phyloP scores from a whole-genome alignment of 768 basidiomycete species.

The Boletus subparvulus region DNA sequence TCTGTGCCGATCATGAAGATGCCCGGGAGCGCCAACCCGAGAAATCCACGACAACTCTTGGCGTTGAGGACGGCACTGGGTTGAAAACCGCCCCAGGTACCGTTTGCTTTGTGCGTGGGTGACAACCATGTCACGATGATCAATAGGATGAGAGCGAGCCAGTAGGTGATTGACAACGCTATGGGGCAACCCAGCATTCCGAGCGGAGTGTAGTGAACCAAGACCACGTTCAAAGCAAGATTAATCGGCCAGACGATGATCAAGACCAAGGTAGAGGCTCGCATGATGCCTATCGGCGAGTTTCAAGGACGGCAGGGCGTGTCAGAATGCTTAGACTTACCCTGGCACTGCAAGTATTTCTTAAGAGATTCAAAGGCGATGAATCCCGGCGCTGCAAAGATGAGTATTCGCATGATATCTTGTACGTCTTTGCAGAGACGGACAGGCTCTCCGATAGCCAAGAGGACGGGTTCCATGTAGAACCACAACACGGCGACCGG shows the following conservation, averaged over 20 bases:
- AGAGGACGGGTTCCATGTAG: conserved; percentile 60
- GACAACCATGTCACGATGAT: conserved; percentile 50
- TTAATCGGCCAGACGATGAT: conserved; percentile 67
- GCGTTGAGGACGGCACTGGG: conserved; percentile 44
- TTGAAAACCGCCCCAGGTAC: conserved; percentile 64
- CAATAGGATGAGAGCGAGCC: conserved; percentile 62
- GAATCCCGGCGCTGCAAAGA: conserved; percentile 68
- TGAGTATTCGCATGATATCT: conserved; percentile 60
- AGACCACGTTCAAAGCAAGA: conserved; percentile 51
- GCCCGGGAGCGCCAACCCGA: conserved; percentile 70
- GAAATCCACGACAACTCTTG: conserved; percentile 54
- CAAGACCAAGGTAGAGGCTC: conserved; percentile 64
- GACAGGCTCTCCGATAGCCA: conserved; percentile 60
- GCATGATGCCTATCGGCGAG: conserved; percentile 61
- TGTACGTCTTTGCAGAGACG: conserved; percentile 61
- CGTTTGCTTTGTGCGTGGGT: conserved; percentile 51
- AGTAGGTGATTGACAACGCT: conserved; percentile 68
- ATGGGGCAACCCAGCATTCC: conserved; percentile 66
- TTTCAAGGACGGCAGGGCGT: not conserved
- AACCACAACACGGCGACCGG: conserved; percentile 65
- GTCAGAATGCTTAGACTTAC: conserved; percentile 32
- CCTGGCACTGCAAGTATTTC: conserved; percentile 80
- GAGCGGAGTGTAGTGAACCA: conserved; percentile 65
- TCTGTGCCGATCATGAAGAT: conserved; percentile 81
- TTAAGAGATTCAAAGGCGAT: conserved; percentile 76